phyloP scores from a whole-genome alignment of 2,329 filamentous ascomycete genomes.

The Monascus ruber region DNA sequence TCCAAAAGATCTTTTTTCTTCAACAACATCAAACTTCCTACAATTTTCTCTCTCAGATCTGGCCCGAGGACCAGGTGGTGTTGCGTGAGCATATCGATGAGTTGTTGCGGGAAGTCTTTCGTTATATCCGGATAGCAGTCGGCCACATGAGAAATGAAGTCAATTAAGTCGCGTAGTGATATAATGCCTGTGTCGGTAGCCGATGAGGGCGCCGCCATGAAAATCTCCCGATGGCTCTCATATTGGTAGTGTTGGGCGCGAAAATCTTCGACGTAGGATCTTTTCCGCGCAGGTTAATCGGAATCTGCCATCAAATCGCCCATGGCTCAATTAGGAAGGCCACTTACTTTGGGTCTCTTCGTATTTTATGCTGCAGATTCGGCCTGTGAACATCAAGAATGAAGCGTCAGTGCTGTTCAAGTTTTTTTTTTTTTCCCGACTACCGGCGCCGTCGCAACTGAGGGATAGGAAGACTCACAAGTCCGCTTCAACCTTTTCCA shows the following conservation, averaged over 20 bases:
- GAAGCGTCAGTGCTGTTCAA: slow-evolving; percentile 13
- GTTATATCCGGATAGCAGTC: slow-evolving; percentile 85
- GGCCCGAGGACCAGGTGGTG: slow-evolving; percentile 75
- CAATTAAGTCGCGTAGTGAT: slow-evolving; percentile 80
- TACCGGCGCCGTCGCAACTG: not conserved
- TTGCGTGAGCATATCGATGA: slow-evolving; percentile 66
- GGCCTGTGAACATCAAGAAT: slow-evolving; percentile 39
- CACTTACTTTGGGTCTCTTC: slow-evolving; percentile 65
- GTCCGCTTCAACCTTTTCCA: slow-evolving; percentile 92
- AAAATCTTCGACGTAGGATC: slow-evolving; percentile 85
- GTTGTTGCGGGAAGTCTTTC: slow-evolving; percentile 61
- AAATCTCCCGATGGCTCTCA: slow-evolving; percentile 81
- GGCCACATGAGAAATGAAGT: slow-evolving; percentile 85
- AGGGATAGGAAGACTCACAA: slow-evolving; percentile 41
- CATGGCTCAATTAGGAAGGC: not conserved
- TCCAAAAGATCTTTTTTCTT: slow-evolving; percentile 87
- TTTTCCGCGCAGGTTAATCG: slow-evolving; percentile 20
- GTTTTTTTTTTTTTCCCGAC: slow-evolving; percentile 3
- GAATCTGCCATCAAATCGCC: not conserved
- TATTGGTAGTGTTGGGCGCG: slow-evolving; percentile 82
- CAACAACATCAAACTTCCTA: slow-evolving; percentile 76
- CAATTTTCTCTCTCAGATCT: slow-evolving; percentile 86
- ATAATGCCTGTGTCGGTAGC: slow-evolving; percentile 68
- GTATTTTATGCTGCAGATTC: slow-evolving; percentile 84
- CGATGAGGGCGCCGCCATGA: slow-evolving; percentile 69